Conservation (phyloP, 306 rosid genomes). For the Luffa acutangula region DNA sequence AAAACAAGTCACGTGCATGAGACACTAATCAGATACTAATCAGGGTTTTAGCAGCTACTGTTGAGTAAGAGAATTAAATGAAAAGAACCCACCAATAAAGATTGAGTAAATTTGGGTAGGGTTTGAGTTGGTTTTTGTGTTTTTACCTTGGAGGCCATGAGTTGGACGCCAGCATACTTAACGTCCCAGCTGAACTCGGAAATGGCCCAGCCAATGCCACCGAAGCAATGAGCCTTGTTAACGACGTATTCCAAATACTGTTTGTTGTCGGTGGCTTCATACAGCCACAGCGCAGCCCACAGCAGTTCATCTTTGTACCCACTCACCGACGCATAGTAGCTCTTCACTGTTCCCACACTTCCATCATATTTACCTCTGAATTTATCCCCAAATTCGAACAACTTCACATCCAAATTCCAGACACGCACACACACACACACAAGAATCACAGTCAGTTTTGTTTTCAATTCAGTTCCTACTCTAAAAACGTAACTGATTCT, state of each 20-base stretch:
- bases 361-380: slow-evolving; percentile 76
- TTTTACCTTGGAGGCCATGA: slow-evolving; percentile 63
- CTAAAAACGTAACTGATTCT: background rate
- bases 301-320: slow-evolving; percentile 86
- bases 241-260: slow-evolving; percentile 46
- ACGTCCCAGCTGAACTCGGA: slow-evolving; percentile 98
- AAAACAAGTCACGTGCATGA: too few species aligned
- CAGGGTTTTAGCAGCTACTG: background rate
- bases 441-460: background rate
- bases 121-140: background rate
- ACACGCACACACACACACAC: background rate
- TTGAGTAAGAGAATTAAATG: background rate
- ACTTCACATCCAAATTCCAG: slow-evolving; percentile 21
- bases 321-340: slow-evolving; percentile 98
- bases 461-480: background rate
- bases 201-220: slow-evolving; percentile 94
- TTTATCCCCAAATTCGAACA: slow-evolving; percentile 87
- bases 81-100: background rate
- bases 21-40: too few species aligned
- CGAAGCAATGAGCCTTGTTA: slow-evolving; percentile 55
- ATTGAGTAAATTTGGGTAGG: background rate
- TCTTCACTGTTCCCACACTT: slow-evolving; percentile 74
- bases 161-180: slow-evolving; percentile 86
- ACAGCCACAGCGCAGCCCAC: slow-evolving; percentile 95
- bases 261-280: slow-evolving; percentile 88